Evolutionary conservation across 2,329 filamentous ascomycete species (phyloP).

Genomic region (Aspergillaceae sp.): DNA sequence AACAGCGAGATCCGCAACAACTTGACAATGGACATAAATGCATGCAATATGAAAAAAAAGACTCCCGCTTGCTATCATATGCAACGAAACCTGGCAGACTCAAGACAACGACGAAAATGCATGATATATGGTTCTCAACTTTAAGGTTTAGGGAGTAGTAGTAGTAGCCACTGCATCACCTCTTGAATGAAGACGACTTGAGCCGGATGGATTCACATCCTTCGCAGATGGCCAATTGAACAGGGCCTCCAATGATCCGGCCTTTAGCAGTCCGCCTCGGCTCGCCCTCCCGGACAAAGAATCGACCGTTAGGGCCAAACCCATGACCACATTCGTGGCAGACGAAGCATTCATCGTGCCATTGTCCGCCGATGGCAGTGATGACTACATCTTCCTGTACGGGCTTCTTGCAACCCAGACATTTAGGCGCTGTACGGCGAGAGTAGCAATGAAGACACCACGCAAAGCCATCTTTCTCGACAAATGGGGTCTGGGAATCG

Average conservation of each 20-base stretch:
- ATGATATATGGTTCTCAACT: no score
- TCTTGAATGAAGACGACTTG: slow-evolving; percentile 41
- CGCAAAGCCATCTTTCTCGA: slow-evolving; percentile 95
- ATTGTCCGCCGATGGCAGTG: slow-evolving; percentile 79
- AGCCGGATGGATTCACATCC: slow-evolving; percentile 53
- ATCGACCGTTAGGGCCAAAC: slow-evolving; percentile 52
- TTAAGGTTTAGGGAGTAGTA: no score
- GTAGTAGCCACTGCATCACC: slow-evolving; percentile 2
- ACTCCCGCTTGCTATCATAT: slow-evolving; percentile 4
- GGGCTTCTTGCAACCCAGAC: slow-evolving; percentile 70
- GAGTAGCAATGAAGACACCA: slow-evolving; percentile 95
- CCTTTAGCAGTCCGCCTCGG: slow-evolving; percentile 38
- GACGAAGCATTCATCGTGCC: slow-evolving; percentile 87
- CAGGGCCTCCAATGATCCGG: slow-evolving; percentile 38
- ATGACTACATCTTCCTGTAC: slow-evolving; percentile 88
- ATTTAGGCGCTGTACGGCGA: slow-evolving; percentile 81
- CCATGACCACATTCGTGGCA: slow-evolving; percentile 59
- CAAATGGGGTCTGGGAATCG: slow-evolving; percentile 62
- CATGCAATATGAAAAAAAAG: slow-evolving; percentile 1
- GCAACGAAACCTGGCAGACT: not conserved
- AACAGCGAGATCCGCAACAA: not conserved
- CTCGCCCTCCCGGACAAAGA: slow-evolving; percentile 52
- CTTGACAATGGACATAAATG: not conserved
- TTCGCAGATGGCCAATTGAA: slow-evolving; percentile 55
- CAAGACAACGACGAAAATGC: slow-evolving; percentile 3